Conservation (phyloP, 1,284 basidiomycete genomes). For the Spongispora temasekensis region DNA sequence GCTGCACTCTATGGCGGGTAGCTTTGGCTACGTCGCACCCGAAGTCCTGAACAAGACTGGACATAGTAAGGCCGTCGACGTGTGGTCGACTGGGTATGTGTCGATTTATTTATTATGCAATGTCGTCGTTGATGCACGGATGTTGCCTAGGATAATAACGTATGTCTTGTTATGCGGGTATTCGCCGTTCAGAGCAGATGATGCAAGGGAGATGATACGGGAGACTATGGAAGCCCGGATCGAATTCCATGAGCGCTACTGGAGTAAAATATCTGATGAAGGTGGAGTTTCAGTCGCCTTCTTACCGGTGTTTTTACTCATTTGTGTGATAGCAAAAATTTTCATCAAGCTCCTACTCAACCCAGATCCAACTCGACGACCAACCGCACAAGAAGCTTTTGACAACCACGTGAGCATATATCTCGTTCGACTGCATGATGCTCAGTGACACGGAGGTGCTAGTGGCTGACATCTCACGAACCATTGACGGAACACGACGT, state of each 20-base stretch:
- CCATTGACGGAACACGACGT: slow-evolving; percentile 73
- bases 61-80: slow-evolving; percentile 90
- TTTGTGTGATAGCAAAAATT: slow-evolving; percentile 64
- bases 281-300: slow-evolving; percentile 42
- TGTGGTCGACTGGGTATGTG: slow-evolving; percentile 89
- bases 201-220: slow-evolving; percentile 72
- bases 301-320: neutral
- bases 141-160: slow-evolving; percentile 74
- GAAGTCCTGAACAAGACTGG: slow-evolving; percentile 85
- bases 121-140: neutral
- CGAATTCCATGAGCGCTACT: slow-evolving; percentile 92
- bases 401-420: slow-evolving; percentile 43
- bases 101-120: neutral
- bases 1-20: slow-evolving; percentile 82
- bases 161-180: slow-evolving; percentile 94
- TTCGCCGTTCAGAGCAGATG: slow-evolving; percentile 88
- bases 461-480: slow-evolving; percentile 71
- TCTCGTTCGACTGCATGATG: slow-evolving; percentile 1
- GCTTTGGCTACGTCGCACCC: slow-evolving; percentile 92
- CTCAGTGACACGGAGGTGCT: slow-evolving; percentile 9
- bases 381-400: slow-evolving; percentile 77
- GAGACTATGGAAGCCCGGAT: slow-evolving; percentile 86
- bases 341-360: slow-evolving; percentile 81
- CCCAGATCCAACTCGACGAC: slow-evolving; percentile 71
- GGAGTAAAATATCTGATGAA: slow-evolving; percentile 83